Percentiles rank a stretch among this genome's conserved stretches.
Conservation (phyloP, 495 filamentous ascomycete species). For the Penicillium ochrochloron region DNA sequence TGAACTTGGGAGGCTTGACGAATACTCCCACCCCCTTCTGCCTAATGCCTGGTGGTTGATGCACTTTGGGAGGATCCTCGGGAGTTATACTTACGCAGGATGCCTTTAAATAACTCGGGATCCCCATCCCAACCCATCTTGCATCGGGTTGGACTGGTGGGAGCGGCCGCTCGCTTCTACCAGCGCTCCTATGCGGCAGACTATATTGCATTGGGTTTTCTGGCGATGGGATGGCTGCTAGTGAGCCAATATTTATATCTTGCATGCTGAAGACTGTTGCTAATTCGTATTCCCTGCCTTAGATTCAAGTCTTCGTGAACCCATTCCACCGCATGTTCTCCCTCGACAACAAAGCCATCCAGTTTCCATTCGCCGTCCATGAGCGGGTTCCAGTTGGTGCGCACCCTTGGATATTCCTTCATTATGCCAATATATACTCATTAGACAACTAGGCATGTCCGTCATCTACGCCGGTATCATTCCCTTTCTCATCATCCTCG, state of each 20-base stretch:
- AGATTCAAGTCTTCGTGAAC: constrained; percentile 73
- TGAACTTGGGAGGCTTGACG: not conserved
- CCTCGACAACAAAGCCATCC: constrained; percentile 80
- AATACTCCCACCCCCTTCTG: not conserved
- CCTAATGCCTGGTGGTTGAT: not conserved
- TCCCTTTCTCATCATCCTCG: constrained; percentile 66
- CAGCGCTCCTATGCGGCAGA: constrained; percentile 83
- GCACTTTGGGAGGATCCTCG: not conserved
- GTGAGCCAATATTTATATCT: constrained; percentile 44
- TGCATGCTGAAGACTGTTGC: not conserved
- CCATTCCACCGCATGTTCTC: constrained; percentile 84
- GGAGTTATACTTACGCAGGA: constrained; percentile 16
- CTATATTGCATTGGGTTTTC: constrained; percentile 75
- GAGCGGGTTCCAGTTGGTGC: constrained; percentile 83
- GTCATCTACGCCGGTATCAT: constrained; percentile 76
- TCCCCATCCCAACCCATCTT: constrained; percentile 35
- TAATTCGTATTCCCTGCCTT: not conserved
- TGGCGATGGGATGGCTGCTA: constrained; percentile 68
- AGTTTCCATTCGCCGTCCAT: constrained; percentile 81
- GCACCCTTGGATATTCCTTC: constrained; percentile 27
- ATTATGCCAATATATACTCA: constrained; percentile 10
- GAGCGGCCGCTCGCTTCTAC: constrained; percentile 50
- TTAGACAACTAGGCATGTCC: constrained; percentile 58
- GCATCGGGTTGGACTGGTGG: constrained; percentile 38
- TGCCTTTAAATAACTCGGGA: constrained; percentile 40